A percentile compares a stretch with the other conserved stretches of the same genome.
Conservation (phyloP, 2,329 filamentous ascomycete species). For the Bipolaris victoriae region DNA sequence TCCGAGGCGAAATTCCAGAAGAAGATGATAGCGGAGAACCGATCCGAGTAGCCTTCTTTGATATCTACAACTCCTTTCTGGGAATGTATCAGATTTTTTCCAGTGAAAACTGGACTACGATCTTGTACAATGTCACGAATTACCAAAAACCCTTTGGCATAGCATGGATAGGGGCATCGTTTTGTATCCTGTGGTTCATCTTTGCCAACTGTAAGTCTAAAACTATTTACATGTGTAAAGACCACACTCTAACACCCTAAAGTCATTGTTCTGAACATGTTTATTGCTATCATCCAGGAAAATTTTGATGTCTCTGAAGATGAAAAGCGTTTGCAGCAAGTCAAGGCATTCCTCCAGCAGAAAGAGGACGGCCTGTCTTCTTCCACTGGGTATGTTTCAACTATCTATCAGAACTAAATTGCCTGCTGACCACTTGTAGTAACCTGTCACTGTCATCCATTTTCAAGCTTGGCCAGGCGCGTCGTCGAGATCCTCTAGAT, state of each 20-base stretch:
- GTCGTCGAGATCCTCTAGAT: slow-evolving; percentile 81
- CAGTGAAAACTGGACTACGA: slow-evolving; percentile 92
- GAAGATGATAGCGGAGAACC: slow-evolving; percentile 65
- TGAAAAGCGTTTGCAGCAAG: slow-evolving; percentile 94
- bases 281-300: slow-evolving; percentile 99
- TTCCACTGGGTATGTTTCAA: slow-evolving; percentile 57
- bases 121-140: slow-evolving; percentile 81
- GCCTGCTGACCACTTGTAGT: slow-evolving; percentile 26
- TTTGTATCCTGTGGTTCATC: slow-evolving; percentile 95
- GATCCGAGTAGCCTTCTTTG: slow-evolving; percentile 78
- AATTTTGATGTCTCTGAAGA: slow-evolving; percentile 99
- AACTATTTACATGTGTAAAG: background rate
- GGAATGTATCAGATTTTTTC: slow-evolving; percentile 98
- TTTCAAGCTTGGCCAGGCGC: slow-evolving; percentile 66
- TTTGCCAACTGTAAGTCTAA: slow-evolving; percentile 70
- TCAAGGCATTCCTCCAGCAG: slow-evolving; percentile 90
- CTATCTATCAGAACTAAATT: background rate
- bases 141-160: slow-evolving; percentile 70
- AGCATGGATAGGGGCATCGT: slow-evolving; percentile 91
- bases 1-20: slow-evolving; percentile 80
- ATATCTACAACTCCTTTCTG: slow-evolving; percentile 93
- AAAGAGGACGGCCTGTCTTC: slow-evolving; percentile 78
- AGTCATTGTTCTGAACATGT: slow-evolving; percentile 97
- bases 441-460: slow-evolving; percentile 76
- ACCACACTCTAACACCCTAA: slow-evolving; percentile 16